Evolutionary conservation across 371 early-diverging fungal species (phyloP).

Genomic region (Rhizopus arrhizus): DNA sequence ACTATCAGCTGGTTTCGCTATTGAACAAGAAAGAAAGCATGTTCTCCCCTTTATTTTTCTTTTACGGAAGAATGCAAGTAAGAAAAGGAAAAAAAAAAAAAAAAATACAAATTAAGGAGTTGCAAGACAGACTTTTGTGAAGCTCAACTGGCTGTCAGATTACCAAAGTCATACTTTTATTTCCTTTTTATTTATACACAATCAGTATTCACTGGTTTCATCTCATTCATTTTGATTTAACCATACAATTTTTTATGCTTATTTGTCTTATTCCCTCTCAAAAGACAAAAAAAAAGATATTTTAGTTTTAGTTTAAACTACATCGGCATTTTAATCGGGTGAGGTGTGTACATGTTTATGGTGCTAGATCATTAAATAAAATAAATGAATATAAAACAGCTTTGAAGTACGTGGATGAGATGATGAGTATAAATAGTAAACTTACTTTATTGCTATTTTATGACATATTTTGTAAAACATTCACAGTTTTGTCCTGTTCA

Average conservation of each 20-base stretch:
- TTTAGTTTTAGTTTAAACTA: background rate
- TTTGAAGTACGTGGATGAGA: background rate
- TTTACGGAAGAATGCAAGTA: background rate
- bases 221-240: too few species aligned
- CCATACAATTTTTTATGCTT: too few species aligned
- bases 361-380: background rate
- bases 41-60: background rate
- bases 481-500: too few species aligned
- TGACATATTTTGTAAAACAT: too few species aligned
- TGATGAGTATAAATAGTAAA: too few species aligned
- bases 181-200: too few species aligned
- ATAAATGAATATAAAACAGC: background rate
- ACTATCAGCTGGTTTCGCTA: slow-evolving; percentile 19
- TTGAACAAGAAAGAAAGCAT: background rate
- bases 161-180: slow-evolving; percentile 10
- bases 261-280: too few species aligned
- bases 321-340: slow-evolving; percentile 4
- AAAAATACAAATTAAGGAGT: background rate
- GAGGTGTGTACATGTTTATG: background rate
- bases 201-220: too few species aligned
- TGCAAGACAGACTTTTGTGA: background rate
- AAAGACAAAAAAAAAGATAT: too few species aligned
- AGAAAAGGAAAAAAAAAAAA: background rate
- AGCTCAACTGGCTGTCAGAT: slow-evolving; percentile 24
- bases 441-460: too few species aligned